Base-by-base conservation (phyloP, 257 asterid species). In the Penstemon eatonii region DNA sequence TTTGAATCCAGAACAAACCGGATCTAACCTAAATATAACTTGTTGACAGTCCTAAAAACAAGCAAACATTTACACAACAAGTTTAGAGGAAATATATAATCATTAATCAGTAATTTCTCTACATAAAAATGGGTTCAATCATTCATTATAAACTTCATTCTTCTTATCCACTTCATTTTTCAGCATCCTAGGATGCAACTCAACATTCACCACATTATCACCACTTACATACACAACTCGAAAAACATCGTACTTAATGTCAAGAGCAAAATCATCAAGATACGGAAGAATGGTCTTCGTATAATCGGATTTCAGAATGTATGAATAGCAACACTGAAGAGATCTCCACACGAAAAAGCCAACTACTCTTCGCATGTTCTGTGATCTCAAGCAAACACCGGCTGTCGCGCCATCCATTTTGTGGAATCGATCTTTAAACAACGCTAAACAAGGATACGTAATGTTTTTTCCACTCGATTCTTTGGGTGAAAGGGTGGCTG, bases 221-320 rank as follows among this genome's bases (percentile, higher is more conserved):
- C 80, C 81, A 60, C 89, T 84, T 0, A 84, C 90, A 56, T 60
- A 84, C 4, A 67, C 81, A 0, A 88, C 96, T 25, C 81, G 72
- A 60, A 88, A 88, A 4, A 88, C 72, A 74, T 88, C 92, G 78
- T 88, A 88, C 74, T 81, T 88, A 0, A 84, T 33, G 8, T 88
- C 79, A 4, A 84, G 66, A 5, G 79, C 70, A 7, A 71, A 56
- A 0, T 80, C 88, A 52, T 79, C 89, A 33, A 88, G 75, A 53
- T 75, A 85, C 1, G 86, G 87, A 53, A 77, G 73, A 67, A 80
- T 39, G 2, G 77, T 64, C 54, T 65, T 76, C 5, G 89, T 56
- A 15, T 72, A 72, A 53, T 88, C 89, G 7, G 85, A 67, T 56
- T 79, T 78, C 1, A 88, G 10, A 8, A 88, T 68, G 47, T 73